phyloP scores from a whole-genome alignment of 1,139 yeast species.

The Dujonia santamariae region DNA sequence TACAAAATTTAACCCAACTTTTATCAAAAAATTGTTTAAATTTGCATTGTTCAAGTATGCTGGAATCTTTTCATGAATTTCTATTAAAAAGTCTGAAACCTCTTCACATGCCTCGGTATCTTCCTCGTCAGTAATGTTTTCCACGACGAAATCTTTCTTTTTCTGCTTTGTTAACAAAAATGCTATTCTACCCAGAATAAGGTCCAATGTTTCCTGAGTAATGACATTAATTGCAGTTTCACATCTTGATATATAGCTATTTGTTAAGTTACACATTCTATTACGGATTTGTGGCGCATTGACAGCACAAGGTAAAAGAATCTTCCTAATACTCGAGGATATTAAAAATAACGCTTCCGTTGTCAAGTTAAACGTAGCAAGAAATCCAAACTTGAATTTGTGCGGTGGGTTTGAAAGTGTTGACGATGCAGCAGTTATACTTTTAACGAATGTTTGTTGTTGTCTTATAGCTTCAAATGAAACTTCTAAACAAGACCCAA shows the following conservation, averaged over 20 bases:
- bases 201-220: slow-evolving; percentile 54
- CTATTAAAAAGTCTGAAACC: slow-evolving; percentile 51
- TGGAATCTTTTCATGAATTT: slow-evolving; percentile 34
- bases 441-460: slow-evolving; percentile 18
- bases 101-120: slow-evolving; percentile 71
- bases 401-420: slow-evolving; percentile 5
- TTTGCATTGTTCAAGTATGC: slow-evolving; percentile 51
- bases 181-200: slow-evolving; percentile 46
- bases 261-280: slow-evolving; percentile 62
- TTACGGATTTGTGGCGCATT: slow-evolving; percentile 61
- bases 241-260: slow-evolving; percentile 62
- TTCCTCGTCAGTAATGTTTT: slow-evolving; percentile 49
- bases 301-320: slow-evolving; percentile 68
- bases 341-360: slow-evolving; percentile 64
- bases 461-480: slow-evolving; percentile 47
- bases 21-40: slow-evolving; percentile 48
- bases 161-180: slow-evolving; percentile 46
- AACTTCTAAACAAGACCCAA: slow-evolving; percentile 73
- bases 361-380: slow-evolving; percentile 52
- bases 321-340: slow-evolving; percentile 68
- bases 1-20: slow-evolving; percentile 61
- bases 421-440: not conserved
- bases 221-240: slow-evolving; percentile 69
- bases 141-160: slow-evolving; percentile 33
- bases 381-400: slow-evolving; percentile 40